Conservation (phyloP, 148 eudicot species). For the Vaccinium vitisidaea region DNA sequence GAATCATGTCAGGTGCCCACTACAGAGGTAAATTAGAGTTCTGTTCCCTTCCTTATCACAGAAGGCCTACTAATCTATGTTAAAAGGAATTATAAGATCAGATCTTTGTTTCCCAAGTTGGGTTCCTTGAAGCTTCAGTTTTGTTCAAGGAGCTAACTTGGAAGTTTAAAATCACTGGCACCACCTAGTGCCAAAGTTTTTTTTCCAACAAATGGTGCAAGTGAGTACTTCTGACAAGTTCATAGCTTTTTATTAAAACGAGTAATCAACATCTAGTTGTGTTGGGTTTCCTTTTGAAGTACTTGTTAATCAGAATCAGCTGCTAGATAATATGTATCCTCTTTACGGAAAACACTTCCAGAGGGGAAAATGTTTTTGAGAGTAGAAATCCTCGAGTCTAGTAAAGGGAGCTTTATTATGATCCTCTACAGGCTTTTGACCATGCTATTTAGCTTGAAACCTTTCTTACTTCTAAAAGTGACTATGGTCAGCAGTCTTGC, state of each 20-base stretch:
- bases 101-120: neutral
- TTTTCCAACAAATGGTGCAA: neutral
- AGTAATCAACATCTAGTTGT: neutral
- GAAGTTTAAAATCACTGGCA: neutral
- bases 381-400: neutral
- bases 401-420: neutral
- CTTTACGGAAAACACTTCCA: neutral
- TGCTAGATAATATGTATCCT: neutral
- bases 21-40: neutral
- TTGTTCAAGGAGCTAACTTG: neutral
- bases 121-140: neutral
- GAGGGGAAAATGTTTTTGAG: neutral
- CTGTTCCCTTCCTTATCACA: neutral
- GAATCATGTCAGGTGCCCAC: neutral
- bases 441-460: neutral
- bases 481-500: neutral
- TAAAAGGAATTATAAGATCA: neutral
- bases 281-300: neutral
- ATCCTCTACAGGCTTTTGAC: slow-evolving; percentile 7
- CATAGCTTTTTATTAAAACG: neutral
- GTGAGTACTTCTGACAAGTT: neutral
- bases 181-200: neutral
- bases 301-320: neutral
- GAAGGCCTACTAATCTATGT: neutral
- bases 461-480: slow-evolving; percentile 2